Conservation (phyloP, 108 stramenopile species). For the Cyclostephanos tholiformis region DNA sequence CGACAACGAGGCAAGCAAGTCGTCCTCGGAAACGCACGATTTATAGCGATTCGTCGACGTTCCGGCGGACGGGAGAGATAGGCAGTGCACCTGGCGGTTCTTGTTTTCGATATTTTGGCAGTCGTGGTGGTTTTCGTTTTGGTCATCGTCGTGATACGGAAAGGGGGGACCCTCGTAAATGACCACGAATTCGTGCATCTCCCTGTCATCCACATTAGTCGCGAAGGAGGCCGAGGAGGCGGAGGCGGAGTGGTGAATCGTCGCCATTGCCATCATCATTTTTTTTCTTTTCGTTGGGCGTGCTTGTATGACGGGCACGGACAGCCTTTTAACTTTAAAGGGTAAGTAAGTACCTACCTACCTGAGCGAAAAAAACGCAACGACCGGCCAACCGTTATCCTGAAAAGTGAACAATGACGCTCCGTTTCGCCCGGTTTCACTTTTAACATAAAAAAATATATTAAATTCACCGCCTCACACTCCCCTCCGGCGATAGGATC, state of each 20-base stretch:
- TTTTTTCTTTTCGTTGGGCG: too few species aligned
- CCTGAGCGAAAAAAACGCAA: too few species aligned
- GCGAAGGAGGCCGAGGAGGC: background rate
- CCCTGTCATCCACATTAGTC: background rate
- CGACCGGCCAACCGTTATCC: too few species aligned
- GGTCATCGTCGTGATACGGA: background rate
- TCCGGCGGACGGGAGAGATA: conserved; percentile 19
- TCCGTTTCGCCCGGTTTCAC: too few species aligned
- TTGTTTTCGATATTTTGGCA: background rate
- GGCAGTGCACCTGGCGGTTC: conserved; percentile 25
- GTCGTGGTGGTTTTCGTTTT: background rate
- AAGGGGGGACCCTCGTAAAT: conserved; percentile 35
- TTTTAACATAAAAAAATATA: too few species aligned
- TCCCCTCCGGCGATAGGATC: too few species aligned
- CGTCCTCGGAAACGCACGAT: conserved; percentile 10
- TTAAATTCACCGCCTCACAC: too few species aligned
- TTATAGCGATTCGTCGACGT: too few species aligned
- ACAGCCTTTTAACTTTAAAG: too few species aligned
- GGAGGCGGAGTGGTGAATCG: background rate
- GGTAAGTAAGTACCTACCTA: too few species aligned
- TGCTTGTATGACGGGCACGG: too few species aligned
- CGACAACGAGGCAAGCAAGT: conserved; percentile 14
- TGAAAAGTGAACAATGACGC: too few species aligned
- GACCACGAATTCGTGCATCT: conserved; percentile 33
- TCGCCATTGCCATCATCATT: background rate